phyloP scores from a whole-genome alignment of 2,329 filamentous ascomycete genomes.

The Lasiodiplodia hormozganensis region DNA sequence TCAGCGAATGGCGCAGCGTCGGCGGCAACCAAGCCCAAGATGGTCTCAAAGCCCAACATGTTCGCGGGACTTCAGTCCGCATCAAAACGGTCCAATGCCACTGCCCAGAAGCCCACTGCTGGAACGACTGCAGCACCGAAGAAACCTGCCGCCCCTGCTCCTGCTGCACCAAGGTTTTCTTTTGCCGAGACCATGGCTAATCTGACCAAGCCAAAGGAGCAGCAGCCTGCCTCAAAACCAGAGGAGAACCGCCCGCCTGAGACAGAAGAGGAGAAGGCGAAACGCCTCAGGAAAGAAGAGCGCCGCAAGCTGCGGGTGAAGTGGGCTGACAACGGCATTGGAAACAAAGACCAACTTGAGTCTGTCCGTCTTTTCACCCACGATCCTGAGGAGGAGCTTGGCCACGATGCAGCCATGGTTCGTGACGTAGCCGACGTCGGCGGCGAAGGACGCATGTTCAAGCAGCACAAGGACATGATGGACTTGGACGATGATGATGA shows the following conservation, averaged over 20 bases:
- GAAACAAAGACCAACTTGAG: conserved; percentile 70
- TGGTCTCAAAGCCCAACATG: conserved; percentile 53
- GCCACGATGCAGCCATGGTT: conserved; percentile 70
- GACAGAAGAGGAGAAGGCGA: conserved; percentile 71
- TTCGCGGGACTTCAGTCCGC: conserved; percentile 56
- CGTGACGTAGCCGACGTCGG: conserved; percentile 76
- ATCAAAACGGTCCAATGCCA: conserved; percentile 49
- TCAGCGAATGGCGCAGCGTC: conserved; percentile 33
- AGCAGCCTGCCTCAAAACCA: conserved; percentile 57
- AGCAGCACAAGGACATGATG: conserved; percentile 69
- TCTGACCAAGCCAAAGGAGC: conserved; percentile 62
- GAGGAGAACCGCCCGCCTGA: conserved; percentile 65
- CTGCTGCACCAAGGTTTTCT: conserved; percentile 45
- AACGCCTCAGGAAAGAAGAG: conserved; percentile 74
- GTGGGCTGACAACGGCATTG: conserved; percentile 68
- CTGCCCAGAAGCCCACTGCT: conserved; percentile 37
- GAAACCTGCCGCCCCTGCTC: conserved; percentile 31
- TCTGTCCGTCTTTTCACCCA: conserved; percentile 74
- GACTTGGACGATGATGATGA: conserved; percentile 68
- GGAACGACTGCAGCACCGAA: conserved; percentile 30
- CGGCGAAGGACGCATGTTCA: conserved; percentile 64
- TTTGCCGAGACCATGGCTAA: conserved; percentile 50
- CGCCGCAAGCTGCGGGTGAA: conserved; percentile 73
- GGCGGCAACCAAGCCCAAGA: conserved; percentile 43
- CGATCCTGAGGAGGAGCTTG: conserved; percentile 73